A percentile compares a stretch with the other conserved stretches of the same genome.
These are phyloP conservation scores for Yamadazyma atlantica DNA, from an alignment of 1,139 yeast genomes.

Conservation along the genomic window DNA sequence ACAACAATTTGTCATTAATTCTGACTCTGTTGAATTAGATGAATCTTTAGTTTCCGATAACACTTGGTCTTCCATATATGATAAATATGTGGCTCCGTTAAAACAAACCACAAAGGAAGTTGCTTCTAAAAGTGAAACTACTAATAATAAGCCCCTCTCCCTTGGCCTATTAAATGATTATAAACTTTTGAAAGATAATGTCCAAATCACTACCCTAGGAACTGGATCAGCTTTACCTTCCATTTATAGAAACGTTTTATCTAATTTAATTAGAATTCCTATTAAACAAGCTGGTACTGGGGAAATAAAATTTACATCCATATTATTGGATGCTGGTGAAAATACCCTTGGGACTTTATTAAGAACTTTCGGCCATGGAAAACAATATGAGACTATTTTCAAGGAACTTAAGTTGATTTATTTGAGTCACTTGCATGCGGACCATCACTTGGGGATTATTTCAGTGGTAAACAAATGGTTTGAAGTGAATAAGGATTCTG, in stretches of 20 bases:
- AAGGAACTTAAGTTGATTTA: constrained; percentile 64
- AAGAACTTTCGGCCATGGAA: constrained; percentile 57
- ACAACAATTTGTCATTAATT: constrained; percentile 31
- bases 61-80: constrained; percentile 45
- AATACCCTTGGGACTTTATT: constrained; percentile 75
- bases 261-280: constrained; percentile 74
- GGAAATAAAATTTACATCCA: constrained; percentile 34
- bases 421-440: constrained; percentile 94
- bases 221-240: constrained; percentile 95
- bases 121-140: constrained; percentile 16
- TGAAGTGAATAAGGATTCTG: constrained; percentile 27
- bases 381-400: constrained; percentile 37
- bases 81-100: constrained; percentile 38
- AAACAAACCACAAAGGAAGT: constrained; percentile 10
- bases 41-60: constrained; percentile 19
- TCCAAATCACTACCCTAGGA: constrained; percentile 79
- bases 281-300: constrained; percentile 24
- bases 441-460: constrained; percentile 86
- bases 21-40: constrained; percentile 21
- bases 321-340: constrained; percentile 90
- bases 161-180: constrained; percentile 15
- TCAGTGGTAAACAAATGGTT: constrained; percentile 74
- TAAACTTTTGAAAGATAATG: constrained; percentile 44
- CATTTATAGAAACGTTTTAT: constrained; percentile 77
- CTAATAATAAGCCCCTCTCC: constrained; percentile 21